Evolutionary conservation across 1,284 basidiomycete species (phyloP), one percentile per base, ranked within the genome.

Genomic region (Pseudozyma sp.): DNA sequence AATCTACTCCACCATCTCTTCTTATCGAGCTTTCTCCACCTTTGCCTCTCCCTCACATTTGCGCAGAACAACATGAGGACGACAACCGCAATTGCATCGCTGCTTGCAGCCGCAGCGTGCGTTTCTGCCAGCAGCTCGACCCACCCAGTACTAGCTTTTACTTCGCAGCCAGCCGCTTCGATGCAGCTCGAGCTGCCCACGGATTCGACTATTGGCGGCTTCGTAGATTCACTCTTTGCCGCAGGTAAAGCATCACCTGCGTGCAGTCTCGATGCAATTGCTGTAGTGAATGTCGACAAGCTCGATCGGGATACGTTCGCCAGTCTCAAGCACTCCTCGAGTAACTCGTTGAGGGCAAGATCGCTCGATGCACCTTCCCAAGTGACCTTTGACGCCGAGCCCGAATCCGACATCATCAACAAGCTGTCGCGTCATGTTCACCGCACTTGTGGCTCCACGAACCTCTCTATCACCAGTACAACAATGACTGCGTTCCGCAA

Each of bases 321-420:
- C 5, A 52, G 64, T 42, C 61, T 76, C 9, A 55, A 51, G 44
- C 73, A 76, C 56, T 58, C 68, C 5, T 53, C 67, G 3, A 39
- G 43, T 39, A 3, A 65, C 21, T 76, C 73, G 36, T 51, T 76
- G 12, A 47, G 68, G 38, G 53, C 57, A n/a, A 58, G 68, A 16
- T 62, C 73, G 31, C 39, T 76, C 49, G 60, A 59, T 36, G 73
- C 73, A 2, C 68, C 73, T n/a, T 59, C 61, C 6, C 73, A 76
- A 45, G 47, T 71, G n/a, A 76, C 73, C 1, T 51, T 47, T 36
- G 47, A 38, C 16, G 19, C n/a, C 13, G 11, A 25, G 45, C 45
- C 45, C 18, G 19, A 47, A 8, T 11, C 21, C 19, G 16, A 47
- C 19, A 21, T 25, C 45, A 9, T 25, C 21, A 3, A 16, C 8